phyloP scores from a whole-genome alignment of 179 eudicot genomes.

The Drosera spatulata region DNA sequence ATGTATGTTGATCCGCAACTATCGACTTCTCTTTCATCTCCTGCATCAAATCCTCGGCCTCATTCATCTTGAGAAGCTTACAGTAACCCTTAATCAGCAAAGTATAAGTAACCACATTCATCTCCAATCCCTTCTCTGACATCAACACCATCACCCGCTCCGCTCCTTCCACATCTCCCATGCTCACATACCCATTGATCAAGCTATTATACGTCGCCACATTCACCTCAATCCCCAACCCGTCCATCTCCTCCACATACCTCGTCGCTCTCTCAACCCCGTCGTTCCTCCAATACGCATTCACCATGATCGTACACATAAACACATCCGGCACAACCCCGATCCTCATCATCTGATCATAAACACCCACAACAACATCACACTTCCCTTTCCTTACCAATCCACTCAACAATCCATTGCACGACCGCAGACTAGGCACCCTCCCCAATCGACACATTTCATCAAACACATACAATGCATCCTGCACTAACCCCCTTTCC shows the following conservation, averaged over 20 bases:
- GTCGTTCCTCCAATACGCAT: conserved; percentile 65
- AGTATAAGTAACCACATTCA: conserved; percentile 47
- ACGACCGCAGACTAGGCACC: conserved; percentile 51
- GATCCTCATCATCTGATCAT: conserved; percentile 45
- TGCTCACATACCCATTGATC: conserved; percentile 61
- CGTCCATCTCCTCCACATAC: conserved; percentile 41
- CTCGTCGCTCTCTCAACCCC: conserved; percentile 33
- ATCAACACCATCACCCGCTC: conserved; percentile 47
- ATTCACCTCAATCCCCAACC: conserved; percentile 54
- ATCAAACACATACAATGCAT: conserved; percentile 81
- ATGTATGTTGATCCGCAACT: conserved; percentile 40
- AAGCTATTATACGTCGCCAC: conserved; percentile 55
- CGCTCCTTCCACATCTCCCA: conserved; percentile 47
- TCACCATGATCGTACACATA: conserved; percentile 57
- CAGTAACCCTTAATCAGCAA: conserved; percentile 67
- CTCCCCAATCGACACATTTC: conserved; percentile 55
- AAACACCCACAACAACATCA: conserved; percentile 35
- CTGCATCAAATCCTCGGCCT: conserved; percentile 55
- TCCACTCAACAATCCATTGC: conserved; percentile 61
- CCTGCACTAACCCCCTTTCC: conserved; percentile 37
- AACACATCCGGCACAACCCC: conserved; percentile 57
- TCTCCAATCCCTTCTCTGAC: conserved; percentile 29
- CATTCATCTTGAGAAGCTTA: conserved; percentile 31
- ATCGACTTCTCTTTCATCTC: conserved; percentile 35
- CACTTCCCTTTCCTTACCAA: conserved; percentile 48